Percentiles rank a stretch among this genome's conserved stretches.
phyloP scores from a whole-genome alignment of 2,329 filamentous ascomycete species.

The Talaromyces amestolkiae region DNA sequence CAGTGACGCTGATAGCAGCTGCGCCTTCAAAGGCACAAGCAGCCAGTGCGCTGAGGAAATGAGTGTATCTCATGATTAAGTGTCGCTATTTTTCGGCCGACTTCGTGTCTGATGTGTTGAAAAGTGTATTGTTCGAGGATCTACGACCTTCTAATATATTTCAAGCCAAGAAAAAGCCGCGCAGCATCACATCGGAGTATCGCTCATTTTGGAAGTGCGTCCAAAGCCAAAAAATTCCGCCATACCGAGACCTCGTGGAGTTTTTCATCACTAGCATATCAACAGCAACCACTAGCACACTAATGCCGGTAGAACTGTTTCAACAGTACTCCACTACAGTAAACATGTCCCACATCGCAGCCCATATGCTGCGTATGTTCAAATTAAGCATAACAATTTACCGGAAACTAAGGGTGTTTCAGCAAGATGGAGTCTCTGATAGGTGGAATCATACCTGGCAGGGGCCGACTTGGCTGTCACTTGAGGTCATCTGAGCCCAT shows the following conservation, averaged over 20 bases:
- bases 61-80: conserved; percentile 7
- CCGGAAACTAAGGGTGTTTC: background rate
- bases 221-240: background rate
- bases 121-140: conserved; percentile 23
- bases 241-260: background rate
- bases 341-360: background rate
- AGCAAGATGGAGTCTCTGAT: background rate
- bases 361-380: background rate
- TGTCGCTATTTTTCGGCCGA: conserved; percentile 31
- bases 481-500: background rate
- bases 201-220: background rate
- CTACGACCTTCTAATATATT: conserved; percentile 48
- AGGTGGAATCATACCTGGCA: background rate
- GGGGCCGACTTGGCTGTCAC: background rate
- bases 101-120: background rate
- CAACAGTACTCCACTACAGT: background rate
- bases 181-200: conserved; percentile 6
- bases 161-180: conserved; percentile 47
- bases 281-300: background rate
- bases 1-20: conserved; percentile 10
- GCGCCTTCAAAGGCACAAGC: background rate
- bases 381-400: background rate
- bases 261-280: background rate
- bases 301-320: background rate
- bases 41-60: background rate